Conservation (phyloP, 2,329 filamentous ascomycete genomes). For the Paecilomyces dactylethromorphus region DNA sequence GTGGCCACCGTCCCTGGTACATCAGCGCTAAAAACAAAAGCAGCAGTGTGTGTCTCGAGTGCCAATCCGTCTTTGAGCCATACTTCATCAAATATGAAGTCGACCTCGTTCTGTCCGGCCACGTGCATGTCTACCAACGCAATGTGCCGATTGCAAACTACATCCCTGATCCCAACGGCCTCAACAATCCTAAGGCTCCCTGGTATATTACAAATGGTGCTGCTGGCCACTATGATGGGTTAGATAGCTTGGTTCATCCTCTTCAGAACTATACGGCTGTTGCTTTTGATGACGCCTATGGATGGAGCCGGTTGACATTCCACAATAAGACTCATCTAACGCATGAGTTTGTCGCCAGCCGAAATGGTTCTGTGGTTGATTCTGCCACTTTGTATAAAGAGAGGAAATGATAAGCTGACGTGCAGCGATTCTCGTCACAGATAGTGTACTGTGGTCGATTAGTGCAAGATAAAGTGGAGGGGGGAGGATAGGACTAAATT, state of each 20-base stretch:
- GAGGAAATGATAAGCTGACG: no score
- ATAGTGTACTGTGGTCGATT: no score
- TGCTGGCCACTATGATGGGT: slow-evolving; percentile 23
- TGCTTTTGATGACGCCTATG: slow-evolving; percentile 25
- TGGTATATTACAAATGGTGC: slow-evolving; percentile 23
- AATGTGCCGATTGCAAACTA: slow-evolving; percentile 29
- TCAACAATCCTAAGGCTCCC: slow-evolving; percentile 17
- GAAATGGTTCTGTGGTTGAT: slow-evolving; percentile 5
- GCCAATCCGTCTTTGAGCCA: slow-evolving; percentile 44
- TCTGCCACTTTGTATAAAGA: slow-evolving; percentile 5
- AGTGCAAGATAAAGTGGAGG: no score
- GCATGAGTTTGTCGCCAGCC: slow-evolving; percentile 27
- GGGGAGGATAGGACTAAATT: no score
- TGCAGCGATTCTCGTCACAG: no score
- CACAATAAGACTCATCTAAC: slow-evolving; percentile 36
- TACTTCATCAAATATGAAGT: slow-evolving; percentile 48
- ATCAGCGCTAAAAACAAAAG: slow-evolving; percentile 2
- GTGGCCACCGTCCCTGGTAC: slow-evolving; percentile 18
- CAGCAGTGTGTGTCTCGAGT: slow-evolving; percentile 29
- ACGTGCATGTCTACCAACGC: slow-evolving; percentile 50
- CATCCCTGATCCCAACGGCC: slow-evolving; percentile 6
- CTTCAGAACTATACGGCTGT: slow-evolving; percentile 20
- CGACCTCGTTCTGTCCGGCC: slow-evolving; percentile 48
- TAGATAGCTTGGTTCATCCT: slow-evolving; percentile 16
- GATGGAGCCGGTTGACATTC: slow-evolving; percentile 33